Base-by-base conservation (phyloP, 495 filamentous ascomycete species). In the Hypoxylon fragiforme region DNA sequence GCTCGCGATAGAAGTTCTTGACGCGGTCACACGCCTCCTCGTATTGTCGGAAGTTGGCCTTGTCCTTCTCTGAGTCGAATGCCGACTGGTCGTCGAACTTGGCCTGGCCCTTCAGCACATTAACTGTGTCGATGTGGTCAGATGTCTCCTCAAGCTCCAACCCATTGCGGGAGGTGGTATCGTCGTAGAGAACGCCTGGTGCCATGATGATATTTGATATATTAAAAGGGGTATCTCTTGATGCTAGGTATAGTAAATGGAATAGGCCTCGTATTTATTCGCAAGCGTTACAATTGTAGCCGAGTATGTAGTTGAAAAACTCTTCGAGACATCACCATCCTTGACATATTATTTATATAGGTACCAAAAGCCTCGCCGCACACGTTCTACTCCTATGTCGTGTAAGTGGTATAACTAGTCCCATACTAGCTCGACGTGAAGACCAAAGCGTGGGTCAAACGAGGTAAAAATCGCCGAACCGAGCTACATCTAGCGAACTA, bases 1-100 rank as follows among this genome's bases (percentile, higher is more conserved):
- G 89, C 67, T 91, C 88, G 22, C 77, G 75, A 77, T 94, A 94
- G 74, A 94, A 94, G 76, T 76, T 77, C 72, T 88, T 87, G 62
- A 94, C 88, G 18, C 88, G 79, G 71, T 88, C 84, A 69, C 86
- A 90, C 53, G 89, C 87, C 18, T 83, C 80, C 42, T 86, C 81
- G 73, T 90, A 94, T 62, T 89, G 86, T 19, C 87, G 81, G 74
- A 95, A 95, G 54, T 84, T 72, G 8, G 84, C 79, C 70, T 92
- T 92, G 78, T 94, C 88, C 60, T 92, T 95, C 22, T 79, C 71
- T 47, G 82, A 68, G 70, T 92, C 87, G 69, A 92, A 91, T 30
- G 80, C 69, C 21, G 88, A 84, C 15, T 77, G 62, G 1, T 83
- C 78, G 66, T 85, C 83, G 46, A 85, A 83, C 57, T 72, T 59